phyloP scores from a whole-genome alignment of 2,329 filamentous ascomycete genomes.

The Pestalotiopsis sp. region DNA sequence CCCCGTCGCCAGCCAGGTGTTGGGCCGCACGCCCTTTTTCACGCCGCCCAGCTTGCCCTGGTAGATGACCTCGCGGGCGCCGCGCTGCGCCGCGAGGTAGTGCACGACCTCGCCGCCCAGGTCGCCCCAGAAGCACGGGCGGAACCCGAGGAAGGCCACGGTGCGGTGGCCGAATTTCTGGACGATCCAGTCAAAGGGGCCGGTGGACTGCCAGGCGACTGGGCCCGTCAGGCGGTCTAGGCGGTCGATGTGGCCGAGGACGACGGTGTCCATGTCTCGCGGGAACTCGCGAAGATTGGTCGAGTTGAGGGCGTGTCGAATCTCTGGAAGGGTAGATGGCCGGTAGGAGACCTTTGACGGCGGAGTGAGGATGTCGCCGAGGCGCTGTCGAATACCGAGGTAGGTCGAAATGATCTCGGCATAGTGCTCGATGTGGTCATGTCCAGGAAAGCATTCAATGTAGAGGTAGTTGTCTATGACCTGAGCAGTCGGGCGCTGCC shows the following conservation, averaged over 20 bases:
- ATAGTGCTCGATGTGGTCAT: conserved; percentile 22
- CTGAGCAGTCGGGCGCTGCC: conserved; percentile 21
- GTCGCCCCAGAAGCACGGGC: conserved; percentile 17
- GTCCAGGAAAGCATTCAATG: conserved; percentile 23
- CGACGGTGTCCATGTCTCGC: conserved; percentile 13
- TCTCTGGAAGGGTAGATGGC: conserved; percentile 16
- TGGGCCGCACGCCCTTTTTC: conserved; percentile 13
- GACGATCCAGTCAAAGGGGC: conserved; percentile 16
- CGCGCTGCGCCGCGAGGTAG: conserved; percentile 8
- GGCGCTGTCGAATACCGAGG: conserved; percentile 11
- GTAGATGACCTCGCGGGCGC: conserved; percentile 15
- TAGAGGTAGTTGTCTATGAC: conserved; percentile 16
- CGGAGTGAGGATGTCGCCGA: conserved; percentile 8
- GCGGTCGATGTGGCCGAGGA: conserved; percentile 15
- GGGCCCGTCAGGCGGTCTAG: conserved; percentile 11
- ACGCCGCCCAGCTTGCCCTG: conserved; percentile 17
- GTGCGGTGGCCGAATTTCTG: conserved; percentile 7
- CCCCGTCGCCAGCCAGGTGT: conserved; percentile 16
- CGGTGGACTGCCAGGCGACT: conserved; percentile 10
- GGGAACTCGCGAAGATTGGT: conserved; percentile 16
- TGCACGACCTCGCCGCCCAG: conserved; percentile 18
- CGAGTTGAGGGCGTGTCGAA: conserved; percentile 7
- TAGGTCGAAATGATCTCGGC: conserved; percentile 18
- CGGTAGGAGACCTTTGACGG: conserved; percentile 14
- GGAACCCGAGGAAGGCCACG: conserved; percentile 18